These are phyloP conservation scores for Coemansia sp. DNA, from an alignment of 192 early-diverging fungal genomes.

Conservation along the genomic window DNA sequence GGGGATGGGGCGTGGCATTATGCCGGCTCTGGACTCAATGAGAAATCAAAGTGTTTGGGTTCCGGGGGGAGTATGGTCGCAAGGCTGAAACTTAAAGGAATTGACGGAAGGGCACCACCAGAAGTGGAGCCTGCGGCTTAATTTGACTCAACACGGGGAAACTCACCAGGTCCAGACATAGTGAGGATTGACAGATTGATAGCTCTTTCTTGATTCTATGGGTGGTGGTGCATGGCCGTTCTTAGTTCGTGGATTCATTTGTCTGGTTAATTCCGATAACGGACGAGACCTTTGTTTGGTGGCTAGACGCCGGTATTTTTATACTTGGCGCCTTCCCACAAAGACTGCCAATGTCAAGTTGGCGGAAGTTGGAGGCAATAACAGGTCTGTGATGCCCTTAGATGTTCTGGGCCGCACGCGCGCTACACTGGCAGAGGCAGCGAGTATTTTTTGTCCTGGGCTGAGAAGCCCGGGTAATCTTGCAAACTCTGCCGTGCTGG, in stretches of 20 bases:
- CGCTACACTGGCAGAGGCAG: conserved; percentile 77
- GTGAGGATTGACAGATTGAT: conserved; percentile 59
- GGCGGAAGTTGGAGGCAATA: conserved; percentile 77
- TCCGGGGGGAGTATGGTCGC: conserved; percentile 72
- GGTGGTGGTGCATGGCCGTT: conserved; percentile 55
- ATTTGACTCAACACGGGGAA: conserved; percentile 69
- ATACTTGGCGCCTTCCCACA: conserved; percentile 59
- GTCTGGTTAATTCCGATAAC: conserved; percentile 85
- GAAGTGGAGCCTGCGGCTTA: conserved; percentile 59
- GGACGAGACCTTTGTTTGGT: conserved; percentile 82
- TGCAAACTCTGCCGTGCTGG: conserved; percentile 76
- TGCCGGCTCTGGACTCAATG: conserved; percentile 60
- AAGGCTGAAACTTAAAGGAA: conserved; percentile 56
- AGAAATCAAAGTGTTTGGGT: conserved; percentile 80
- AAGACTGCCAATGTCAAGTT: conserved; percentile 65
- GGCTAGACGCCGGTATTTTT: conserved; percentile 61
- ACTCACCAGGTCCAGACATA: conserved; percentile 62
- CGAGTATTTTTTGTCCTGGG: conserved; percentile 61
- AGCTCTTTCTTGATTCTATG: conserved; percentile 57
- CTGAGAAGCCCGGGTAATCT: conserved; percentile 65
- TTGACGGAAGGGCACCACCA: conserved; percentile 56
- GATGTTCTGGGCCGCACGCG: conserved; percentile 83
- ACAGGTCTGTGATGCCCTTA: conserved; percentile 85
- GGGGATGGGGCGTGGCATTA: conserved; percentile 65
- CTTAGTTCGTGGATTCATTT: conserved; percentile 68